Evolutionary conservation across 306 rosid genomes (phyloP), one percentile per base, ranked within the genome.

Genomic region (Trifolium repens): DNA sequence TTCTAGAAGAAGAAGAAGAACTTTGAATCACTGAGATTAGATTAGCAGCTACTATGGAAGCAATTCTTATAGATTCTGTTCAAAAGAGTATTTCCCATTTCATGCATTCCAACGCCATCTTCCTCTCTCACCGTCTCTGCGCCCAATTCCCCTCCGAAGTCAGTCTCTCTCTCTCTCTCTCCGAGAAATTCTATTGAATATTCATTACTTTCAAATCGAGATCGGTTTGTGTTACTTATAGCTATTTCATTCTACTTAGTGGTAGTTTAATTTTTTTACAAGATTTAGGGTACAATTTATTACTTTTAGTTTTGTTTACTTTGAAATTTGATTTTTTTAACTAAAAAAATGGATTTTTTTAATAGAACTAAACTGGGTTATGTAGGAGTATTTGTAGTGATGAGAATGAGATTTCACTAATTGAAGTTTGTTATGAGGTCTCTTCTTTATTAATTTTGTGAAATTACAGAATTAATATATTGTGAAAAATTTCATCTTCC

Each of bases 61-160:
- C 91, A 58, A 85, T 92, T 70, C 96, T 96, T 40, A 35, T 64
- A 1, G 96, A 92, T 85, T 80, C 87, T 68, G 90, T 89, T 8
- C 90, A 92, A n/a, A 96, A 79, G 81, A 92, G 93, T 67, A 96
- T 96, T 30, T 91, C 87, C 58, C 92, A 92, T 79, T 88, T 96
- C 81, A 82, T 92, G 91, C 69, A 85, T 83, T 76, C 81, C 49
- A 92, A 96, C 83, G 98, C 99, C 82, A 89, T 89, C 84, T 96
- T 92, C 89, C 71, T 92, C 68, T 92, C 96, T 87, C 92, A 92
- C 46, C 93, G 99, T 39, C 96, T 96, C 79, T 96, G 97, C 63
- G 91, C 98, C 19, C 88, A 96, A 84, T 96, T 85, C 77, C 93
- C 98, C 37, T 46, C 79, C 3, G 85, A 81, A 81, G 85, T 81